Percentiles rank a stretch among this genome's conserved stretches.
phyloP scores from a whole-genome alignment of 2,329 filamentous ascomycete species.

The Chrysoporthe deuterocubensis region DNA sequence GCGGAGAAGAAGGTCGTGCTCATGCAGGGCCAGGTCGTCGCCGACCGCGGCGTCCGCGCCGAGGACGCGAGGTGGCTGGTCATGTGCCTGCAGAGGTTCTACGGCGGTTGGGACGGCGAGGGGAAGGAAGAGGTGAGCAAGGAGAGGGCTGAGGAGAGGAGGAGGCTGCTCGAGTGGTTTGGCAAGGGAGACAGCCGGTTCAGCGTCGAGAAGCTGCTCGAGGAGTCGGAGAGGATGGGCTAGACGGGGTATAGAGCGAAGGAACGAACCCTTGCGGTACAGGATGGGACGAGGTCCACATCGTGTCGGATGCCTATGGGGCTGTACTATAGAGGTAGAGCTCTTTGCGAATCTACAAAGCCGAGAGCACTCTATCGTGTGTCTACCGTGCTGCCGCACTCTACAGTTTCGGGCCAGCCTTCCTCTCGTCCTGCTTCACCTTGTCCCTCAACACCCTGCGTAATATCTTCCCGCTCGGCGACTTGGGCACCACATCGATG shows the following conservation, averaged over 20 bases:
- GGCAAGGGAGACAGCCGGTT: slow-evolving; percentile 77
- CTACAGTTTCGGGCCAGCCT: slow-evolving; percentile 46
- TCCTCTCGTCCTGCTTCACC: slow-evolving; percentile 43
- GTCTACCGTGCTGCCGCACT: not conserved
- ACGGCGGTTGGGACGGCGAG: slow-evolving; percentile 66
- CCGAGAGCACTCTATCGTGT: not conserved
- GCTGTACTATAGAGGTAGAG: not conserved
- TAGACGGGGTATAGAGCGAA: slow-evolving; percentile 36
- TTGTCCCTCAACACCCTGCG: slow-evolving; percentile 48
- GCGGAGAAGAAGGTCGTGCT: slow-evolving; percentile 78
- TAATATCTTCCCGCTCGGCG: slow-evolving; percentile 58
- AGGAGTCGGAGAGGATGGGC: slow-evolving; percentile 83
- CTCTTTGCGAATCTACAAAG: not conserved
- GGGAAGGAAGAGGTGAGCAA: slow-evolving; percentile 45
- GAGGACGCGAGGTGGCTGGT: slow-evolving; percentile 88
- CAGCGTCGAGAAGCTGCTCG: slow-evolving; percentile 80
- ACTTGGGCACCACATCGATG: slow-evolving; percentile 72
- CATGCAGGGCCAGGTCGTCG: slow-evolving; percentile 80
- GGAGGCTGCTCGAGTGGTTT: slow-evolving; percentile 80
- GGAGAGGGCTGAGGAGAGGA: slow-evolving; percentile 66
- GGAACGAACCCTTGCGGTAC: too few relatives aligned
- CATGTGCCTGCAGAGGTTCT: slow-evolving; percentile 94
- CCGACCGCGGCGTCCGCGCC: slow-evolving; percentile 74
- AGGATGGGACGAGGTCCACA: not conserved
- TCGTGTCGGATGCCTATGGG: slow-evolving; percentile 1